Evolutionary conservation across 345 rosid genomes (phyloP), one percentile per base, ranked within the genome.

Genomic region (Gossypium ekmanianum): DNA sequence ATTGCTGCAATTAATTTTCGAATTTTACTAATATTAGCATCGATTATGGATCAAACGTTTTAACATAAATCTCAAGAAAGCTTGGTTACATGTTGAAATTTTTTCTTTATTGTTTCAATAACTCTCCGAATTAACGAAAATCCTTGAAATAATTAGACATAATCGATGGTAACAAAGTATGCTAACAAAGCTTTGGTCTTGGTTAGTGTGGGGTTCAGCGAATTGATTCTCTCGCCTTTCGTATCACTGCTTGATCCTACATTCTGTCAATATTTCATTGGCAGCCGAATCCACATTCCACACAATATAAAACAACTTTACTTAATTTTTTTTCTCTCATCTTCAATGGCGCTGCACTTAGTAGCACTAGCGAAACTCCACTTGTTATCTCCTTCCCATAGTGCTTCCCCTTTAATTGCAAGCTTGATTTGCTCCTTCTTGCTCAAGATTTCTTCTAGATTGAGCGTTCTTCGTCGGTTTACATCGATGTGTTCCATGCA

Each of bases 271-370:
- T 9, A 39, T 52, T 63, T 43, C 73, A 4, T 29, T 27, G 24
- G 27, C 44, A 54, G 34, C 74, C 24, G 14, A 70, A 52, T 41
- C 24, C 29, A 27, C 34, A n/a, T 17, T 41, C 24, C 29, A 27
- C 18, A n/a, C 27, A 71, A 16, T 3, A 71, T 17, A 51, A 24
- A 16, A 3, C 68, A 76, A 24, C 62, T 61, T 72, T 62, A 10
- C 24, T 2, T 4, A n/a, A n/a, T 0, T 12, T 13, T 5, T 57
- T 34, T 13, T 8, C 5, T 22, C 13, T 29, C 24, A 8, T 17
- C 29, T 16, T 20, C 11, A 0, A 83, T 83, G 83, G 82, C 44
- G 17, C 20, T 79, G 39, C 79, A 71, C 51, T n/a, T 71, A 11
- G 18, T 71, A 2, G 74, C 74, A 29, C 18, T 54, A n/a, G 74